phyloP scores from a whole-genome alignment of 2,329 filamentous ascomycete genomes.

The Geosmithia flava region DNA sequence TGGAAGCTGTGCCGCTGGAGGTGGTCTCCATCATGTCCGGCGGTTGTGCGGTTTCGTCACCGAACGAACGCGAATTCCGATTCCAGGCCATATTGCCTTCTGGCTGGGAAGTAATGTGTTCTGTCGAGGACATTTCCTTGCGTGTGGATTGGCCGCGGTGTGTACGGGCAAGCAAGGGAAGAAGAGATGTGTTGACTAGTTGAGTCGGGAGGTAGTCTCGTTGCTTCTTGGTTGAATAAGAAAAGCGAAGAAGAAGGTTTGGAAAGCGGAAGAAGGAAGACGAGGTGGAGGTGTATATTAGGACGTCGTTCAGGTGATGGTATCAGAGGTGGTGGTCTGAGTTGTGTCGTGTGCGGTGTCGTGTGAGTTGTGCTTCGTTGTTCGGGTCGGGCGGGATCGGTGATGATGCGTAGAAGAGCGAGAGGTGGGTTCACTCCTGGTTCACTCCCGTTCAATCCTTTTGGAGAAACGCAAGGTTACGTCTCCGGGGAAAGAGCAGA shows the following conservation, averaged over 20 bases:
- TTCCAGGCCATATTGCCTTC: slow-evolving; percentile 9
- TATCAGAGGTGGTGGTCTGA: too few species aligned
- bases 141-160: neutral
- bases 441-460: neutral
- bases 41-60: slow-evolving; percentile 7
- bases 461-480: neutral
- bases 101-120: neutral
- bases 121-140: neutral
- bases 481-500: neutral
- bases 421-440: neutral
- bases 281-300: too few species aligned
- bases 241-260: too few species aligned
- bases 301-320: too few species aligned
- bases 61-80: slow-evolving; percentile 10
- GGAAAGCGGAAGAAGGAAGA: too few species aligned
- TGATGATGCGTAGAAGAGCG: neutral
- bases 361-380: too few species aligned
- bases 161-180: neutral
- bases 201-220: neutral
- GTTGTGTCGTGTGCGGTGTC: too few species aligned
- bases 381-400: neutral
- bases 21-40: neutral
- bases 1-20: slow-evolving; percentile 1
- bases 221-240: too few species aligned
- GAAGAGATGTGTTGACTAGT: neutral